Base-by-base conservation (phyloP, 108 stramenopile genomes). In the Pseudonitzschia multistriata region DNA sequence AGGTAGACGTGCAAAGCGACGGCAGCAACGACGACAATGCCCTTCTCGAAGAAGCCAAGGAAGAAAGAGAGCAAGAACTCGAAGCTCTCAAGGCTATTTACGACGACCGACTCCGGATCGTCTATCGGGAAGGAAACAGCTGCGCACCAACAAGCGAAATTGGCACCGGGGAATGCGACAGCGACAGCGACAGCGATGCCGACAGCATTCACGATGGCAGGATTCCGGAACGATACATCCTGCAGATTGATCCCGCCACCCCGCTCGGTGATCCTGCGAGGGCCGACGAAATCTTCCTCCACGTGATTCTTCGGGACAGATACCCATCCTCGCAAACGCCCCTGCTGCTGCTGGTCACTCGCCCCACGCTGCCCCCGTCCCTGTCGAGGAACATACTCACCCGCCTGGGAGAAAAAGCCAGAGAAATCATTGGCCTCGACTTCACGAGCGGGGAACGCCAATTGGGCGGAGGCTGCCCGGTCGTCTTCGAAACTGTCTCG, bases 1-100 rank as follows among this genome's bases (percentile, higher is more conserved):
- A 62, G 0, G 31, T 21, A 39, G 62, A 36, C 11, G 17, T 36
- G 14, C 4, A n/a, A 33, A 7, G 5, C 7, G 0, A 6, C 28
- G 11, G 0, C 29, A 42, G 45, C 11, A 47, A 19, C 21, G 14
- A 22, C 24, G 11, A n/a, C 40, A 29, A 29, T 7, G 68, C 71
- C 25, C 76, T 84, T 49, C 49, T 71, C 11, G 81, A 87, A 40
- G 54, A 63, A 30, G 79, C 83, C 28, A 71, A 61, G 4, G 74
- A 76, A 35, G 89, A 88, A 72, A 71, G 83, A 14, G 81, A 84
- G 30, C 80, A 88, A 35, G 90, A 91, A 70, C 57, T 61, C 19
- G 84, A 87, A 60, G 90, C 80, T 5, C 68, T 91, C 13, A 62
- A 77, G 49, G 90, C 85, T 3, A 88, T 91, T 59, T 91, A 88